Base-by-base conservation (phyloP, 169 alveolate species). In the Eimeria tenella region DNA sequence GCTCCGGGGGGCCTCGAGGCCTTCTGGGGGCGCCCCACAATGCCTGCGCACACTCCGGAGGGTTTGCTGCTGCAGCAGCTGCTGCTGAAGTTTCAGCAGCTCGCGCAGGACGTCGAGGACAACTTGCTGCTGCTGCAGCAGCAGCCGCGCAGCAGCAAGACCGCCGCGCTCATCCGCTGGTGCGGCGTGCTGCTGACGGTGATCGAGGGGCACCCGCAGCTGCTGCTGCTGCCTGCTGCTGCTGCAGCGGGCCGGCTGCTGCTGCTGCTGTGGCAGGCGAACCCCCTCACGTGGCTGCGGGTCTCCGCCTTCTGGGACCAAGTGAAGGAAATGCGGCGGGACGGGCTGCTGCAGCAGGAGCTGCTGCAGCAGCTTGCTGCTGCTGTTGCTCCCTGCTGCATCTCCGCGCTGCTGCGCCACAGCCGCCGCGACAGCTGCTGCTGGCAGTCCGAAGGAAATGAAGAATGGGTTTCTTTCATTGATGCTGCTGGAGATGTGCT, bases 191-290 rank as follows among this genome's bases (percentile, higher is more conserved):
- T 87, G 71, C 86, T 63, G 73, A 87, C 93, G 55, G 53, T 87
- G 31, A 9, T 87, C 8, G 93, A 87, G 73, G 93, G 93, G 55
- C 75, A 25, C 53, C 93, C 93, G 25, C 84, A 60, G 56, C 74
- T 87, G 58, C 58, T 87, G 74, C 86, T 87, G 73, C 55, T 60
- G 19, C 74, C 68, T 19, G 77, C 62, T 55, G 88, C 88, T 42
- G 71, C 55, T 31, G 71, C 74, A 50, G 52, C 86, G 1, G 91
- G 91, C 49, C 74, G 65, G 58, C 58, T 87, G 74, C 86, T 87
- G 73, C 79, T 87, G 86, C 93, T 63, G 93, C 93, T 87, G 93
- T 87, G 93, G 93, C 50, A 55, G 50, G 58, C 31, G 17, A 75
- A 87, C 23, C 93, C 93, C 73, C 83, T 31, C 31, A 87, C 93